These are phyloP conservation scores for Stygiomarasmius scandens DNA, from an alignment of 1,284 basidiomycete species.

Conservation along the genomic window DNA sequence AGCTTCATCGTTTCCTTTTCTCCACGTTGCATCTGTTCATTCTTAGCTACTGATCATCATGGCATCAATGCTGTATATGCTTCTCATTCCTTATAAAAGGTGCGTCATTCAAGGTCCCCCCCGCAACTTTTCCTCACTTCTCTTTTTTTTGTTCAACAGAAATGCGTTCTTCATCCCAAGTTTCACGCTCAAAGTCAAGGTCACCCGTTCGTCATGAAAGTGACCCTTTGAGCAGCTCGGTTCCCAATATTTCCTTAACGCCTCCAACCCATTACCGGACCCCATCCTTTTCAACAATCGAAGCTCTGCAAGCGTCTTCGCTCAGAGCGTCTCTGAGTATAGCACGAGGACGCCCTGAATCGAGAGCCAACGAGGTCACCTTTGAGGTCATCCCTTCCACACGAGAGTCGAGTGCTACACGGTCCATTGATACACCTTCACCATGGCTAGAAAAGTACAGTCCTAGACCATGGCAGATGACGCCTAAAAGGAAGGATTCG, in stretches of 20 bases:
- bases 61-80: too few relatives aligned
- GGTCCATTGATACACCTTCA: background rate
- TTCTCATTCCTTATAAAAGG: too few relatives aligned
- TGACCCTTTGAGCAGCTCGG: background rate
- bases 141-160: too few relatives aligned
- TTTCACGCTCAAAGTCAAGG: background rate
- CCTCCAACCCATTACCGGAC: background rate
- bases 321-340: too few relatives aligned
- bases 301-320: too few relatives aligned
- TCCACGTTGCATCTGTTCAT: too few relatives aligned
- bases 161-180: too few relatives aligned
- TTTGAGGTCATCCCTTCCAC: background rate
- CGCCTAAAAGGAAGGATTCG: conserved; percentile 9
- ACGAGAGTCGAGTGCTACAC: conserved; percentile 5
- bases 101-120: too few relatives aligned
- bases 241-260: background rate
- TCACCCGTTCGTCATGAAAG: background rate
- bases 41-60: too few relatives aligned
- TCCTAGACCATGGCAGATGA: conserved; percentile 8
- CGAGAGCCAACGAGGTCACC: background rate
- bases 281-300: background rate
- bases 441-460: conserved; percentile 9
- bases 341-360: background rate
- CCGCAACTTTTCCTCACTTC: too few relatives aligned
- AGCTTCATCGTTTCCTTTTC: too few relatives aligned